These are phyloP conservation scores for Astrocystis sublimbata DNA, from an alignment of 495 filamentous ascomycete species.

Conservation along the genomic window DNA sequence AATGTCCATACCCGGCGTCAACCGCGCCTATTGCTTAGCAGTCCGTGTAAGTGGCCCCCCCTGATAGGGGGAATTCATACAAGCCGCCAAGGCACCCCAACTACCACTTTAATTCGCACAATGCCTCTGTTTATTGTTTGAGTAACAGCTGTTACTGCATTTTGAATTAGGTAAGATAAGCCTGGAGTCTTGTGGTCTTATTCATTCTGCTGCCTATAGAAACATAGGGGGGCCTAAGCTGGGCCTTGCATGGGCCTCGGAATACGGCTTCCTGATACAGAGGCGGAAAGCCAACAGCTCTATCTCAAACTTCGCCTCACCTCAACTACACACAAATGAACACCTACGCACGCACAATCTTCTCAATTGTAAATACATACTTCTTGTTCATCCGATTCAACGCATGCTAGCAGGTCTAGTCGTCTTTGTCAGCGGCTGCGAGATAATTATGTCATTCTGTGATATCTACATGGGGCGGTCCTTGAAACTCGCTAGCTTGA, in stretches of 20 bases:
- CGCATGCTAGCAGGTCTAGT: not conserved
- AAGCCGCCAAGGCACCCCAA: not conserved
- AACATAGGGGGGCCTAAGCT: too few species aligned
- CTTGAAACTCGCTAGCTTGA: conserved; percentile 31
- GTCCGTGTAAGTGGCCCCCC: too few species aligned
- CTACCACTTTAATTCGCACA: not conserved
- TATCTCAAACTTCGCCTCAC: too few species aligned
- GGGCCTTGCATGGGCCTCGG: too few species aligned
- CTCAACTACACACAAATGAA: too few species aligned
- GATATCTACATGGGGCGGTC: not conserved
- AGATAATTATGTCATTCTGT: not conserved
- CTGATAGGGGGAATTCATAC: not conserved
- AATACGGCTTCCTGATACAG: too few species aligned
- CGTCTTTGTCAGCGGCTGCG: not conserved
- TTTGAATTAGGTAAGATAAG: not conserved
- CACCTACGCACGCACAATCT: too few species aligned
- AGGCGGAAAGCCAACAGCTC: too few species aligned
- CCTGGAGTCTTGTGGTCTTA: too few species aligned
- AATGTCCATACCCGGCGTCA: not conserved
- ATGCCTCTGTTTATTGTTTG: not conserved
- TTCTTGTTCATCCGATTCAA: not conserved
- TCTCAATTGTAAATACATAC: too few species aligned
- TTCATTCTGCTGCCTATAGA: not conserved
- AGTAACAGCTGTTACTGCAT: not conserved
- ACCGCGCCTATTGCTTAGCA: not conserved